These are phyloP conservation scores for Sequoiadendron giganteum DNA, from an alignment of 75 land plant species.

Conservation along the genomic window DNA sequence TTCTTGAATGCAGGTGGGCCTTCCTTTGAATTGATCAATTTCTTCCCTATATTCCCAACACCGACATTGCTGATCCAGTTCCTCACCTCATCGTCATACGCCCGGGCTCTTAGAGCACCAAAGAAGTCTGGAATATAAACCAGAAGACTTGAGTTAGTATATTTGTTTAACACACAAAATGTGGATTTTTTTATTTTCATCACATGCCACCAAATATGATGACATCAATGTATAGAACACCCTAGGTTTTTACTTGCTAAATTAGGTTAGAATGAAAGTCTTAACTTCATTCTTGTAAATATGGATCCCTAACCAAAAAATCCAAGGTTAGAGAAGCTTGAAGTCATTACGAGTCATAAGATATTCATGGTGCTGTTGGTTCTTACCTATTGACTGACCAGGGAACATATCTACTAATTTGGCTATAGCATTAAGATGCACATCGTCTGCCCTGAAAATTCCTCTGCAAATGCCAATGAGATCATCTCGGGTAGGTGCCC, in stretches of 20 bases:
- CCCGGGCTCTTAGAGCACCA: slow-evolving; percentile 52
- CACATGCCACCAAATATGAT: background rate
- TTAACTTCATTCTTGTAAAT: background rate
- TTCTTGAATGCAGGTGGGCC: slow-evolving; percentile 44
- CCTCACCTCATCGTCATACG: slow-evolving; percentile 49
- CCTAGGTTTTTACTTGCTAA: background rate
- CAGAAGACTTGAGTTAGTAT: background rate
- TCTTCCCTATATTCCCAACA: slow-evolving; percentile 48
- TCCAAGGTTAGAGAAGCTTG: background rate
- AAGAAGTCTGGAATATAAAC: slow-evolving; percentile 41
- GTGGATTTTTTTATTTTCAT: background rate
- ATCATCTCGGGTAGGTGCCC: slow-evolving; percentile 51
- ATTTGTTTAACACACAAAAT: background rate
- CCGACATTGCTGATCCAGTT: slow-evolving; percentile 35
- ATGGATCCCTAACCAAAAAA: background rate
- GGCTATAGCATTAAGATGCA: slow-evolving; percentile 14
- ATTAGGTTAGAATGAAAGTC: background rate
- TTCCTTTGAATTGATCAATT: slow-evolving; percentile 42
- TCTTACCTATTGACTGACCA: slow-evolving; percentile 25
- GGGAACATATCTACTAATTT: slow-evolving; percentile 41
- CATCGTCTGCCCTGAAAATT: slow-evolving; percentile 37
- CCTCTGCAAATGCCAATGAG: slow-evolving; percentile 43
- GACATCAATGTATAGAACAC: background rate
- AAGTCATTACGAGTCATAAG: background rate
- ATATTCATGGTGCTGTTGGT: background rate